Base-by-base conservation (phyloP, 2,329 filamentous ascomycete species). In the Lasiodiplodia theobromae region DNA sequence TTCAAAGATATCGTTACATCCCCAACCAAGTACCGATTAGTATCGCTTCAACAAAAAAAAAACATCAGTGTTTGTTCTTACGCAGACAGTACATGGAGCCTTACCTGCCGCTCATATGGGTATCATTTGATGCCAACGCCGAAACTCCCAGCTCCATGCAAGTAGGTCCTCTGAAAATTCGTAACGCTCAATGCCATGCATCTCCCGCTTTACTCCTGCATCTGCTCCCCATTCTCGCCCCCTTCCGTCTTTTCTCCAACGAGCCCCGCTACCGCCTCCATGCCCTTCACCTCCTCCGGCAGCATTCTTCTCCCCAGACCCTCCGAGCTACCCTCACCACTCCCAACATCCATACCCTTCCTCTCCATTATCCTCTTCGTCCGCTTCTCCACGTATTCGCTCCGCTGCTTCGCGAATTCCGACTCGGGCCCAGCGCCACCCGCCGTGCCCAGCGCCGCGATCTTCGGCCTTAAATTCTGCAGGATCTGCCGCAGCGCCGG, bases 401-500 rank as follows among this genome's bases (percentile, higher is more conserved):
- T 85, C 70, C 95, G 85, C 77, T 96, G 89, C 66, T 89, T 86
- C 49, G 89, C 86, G 82, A 85, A 84, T 66, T 83, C 79, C n/a
- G 77, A 75, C 25, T 23, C 58, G 7, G 40, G 58, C 6, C 40
- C 58, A 40, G 25, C 40, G 18, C 75, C 40, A 3, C 74, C 74
- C n/a, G 73, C 69, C 63, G 76, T 71, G 2, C 78, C 75, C 65
- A 88, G 71, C 6, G 79, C 77, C 5, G 79, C 78, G 34, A 96
- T 81, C 69, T 90, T 88, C 0, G 92, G 89, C 70, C 89, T 84
- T 44, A 97, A 82, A 14, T 87, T 85, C 11, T 88, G 84, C 60
- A 97, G 83, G 8, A 96, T 84, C 8, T 88, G 83, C 69, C 92
- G 89, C 56, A 99, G 84, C 0, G 93, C 89, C 34, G 93, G 92